Evolutionary conservation across 129 eudicot genomes (phyloP).

Genomic region (Dittrichia graveolens): DNA sequence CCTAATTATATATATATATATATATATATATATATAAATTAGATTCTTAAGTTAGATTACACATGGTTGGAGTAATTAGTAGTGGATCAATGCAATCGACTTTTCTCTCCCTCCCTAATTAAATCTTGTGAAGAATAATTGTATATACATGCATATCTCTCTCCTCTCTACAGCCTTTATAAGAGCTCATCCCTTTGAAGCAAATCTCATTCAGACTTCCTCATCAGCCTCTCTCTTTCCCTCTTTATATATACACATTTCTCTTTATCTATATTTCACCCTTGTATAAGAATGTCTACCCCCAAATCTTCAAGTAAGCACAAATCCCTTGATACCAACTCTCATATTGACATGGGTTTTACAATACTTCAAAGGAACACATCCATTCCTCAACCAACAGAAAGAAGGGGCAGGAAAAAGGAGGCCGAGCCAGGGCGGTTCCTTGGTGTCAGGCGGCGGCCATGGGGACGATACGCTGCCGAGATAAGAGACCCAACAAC

Average conservation of each 20-base stretch:
- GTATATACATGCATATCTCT: not conserved
- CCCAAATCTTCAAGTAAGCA: conserved; percentile 48
- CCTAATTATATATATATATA: too few species aligned
- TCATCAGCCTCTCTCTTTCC: conserved; percentile 18
- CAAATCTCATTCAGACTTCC: conserved; percentile 38
- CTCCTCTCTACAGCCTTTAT: conserved; percentile 30
- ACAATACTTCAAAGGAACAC: conserved; percentile 89
- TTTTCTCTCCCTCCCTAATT: conserved; percentile 8
- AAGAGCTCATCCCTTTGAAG: conserved; percentile 24
- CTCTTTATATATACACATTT: not conserved
- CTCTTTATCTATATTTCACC: not conserved
- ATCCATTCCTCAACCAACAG: conserved; percentile 54
- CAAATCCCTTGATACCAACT: conserved; percentile 54
- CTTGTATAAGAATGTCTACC: conserved; percentile 33
- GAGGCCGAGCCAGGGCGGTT: conserved; percentile 90
- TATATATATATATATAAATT: too few species aligned
- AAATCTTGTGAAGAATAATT: conserved; percentile 11
- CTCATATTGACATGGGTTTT: conserved; percentile 59
- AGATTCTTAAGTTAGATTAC: not conserved
- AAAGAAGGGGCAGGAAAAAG: conserved; percentile 81
- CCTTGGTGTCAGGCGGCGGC: conserved; percentile 81
- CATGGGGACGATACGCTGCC: conserved; percentile 97
- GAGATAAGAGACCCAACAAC: conserved; percentile 96
- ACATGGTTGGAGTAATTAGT: conserved; percentile 22
- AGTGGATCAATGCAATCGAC: conserved; percentile 25